Evolutionary conservation across 2,329 filamentous ascomycete species (phyloP).

Genomic region (Decorospora gaudefroyi): DNA sequence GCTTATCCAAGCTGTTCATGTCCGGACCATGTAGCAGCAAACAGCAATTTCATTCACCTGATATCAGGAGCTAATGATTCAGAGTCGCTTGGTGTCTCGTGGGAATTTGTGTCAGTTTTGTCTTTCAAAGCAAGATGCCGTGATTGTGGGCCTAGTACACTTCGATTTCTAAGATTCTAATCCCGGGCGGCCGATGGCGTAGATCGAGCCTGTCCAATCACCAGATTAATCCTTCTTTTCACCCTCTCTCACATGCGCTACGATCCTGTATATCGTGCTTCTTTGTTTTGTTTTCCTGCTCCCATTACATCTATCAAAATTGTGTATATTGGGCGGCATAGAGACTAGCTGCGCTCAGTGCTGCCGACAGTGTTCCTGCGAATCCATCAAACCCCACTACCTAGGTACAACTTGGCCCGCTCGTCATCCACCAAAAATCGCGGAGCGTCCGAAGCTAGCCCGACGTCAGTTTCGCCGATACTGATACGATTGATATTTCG

Average conservation of each 20-base stretch:
- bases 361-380: conserved; percentile 11
- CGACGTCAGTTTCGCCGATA: too few species aligned
- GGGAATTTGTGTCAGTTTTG: conserved; percentile 17
- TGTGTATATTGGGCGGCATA: conserved; percentile 11
- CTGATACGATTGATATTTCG: too few species aligned
- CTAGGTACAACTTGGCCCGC: conserved; percentile 8
- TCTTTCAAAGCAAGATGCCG: conserved; percentile 6
- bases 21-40: background rate
- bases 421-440: conserved; percentile 22
- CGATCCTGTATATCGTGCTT: conserved; percentile 10
- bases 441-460: conserved; percentile 27
- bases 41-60: background rate
- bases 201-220: conserved; percentile 13
- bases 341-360: conserved; percentile 10
- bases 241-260: conserved; percentile 14
- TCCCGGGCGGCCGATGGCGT: conserved; percentile 28
- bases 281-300: background rate
- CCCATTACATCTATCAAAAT: background rate
- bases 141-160: conserved; percentile 26
- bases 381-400: conserved; percentile 18
- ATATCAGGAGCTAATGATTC: conserved; percentile 24
- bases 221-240: conserved; percentile 18
- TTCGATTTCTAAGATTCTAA: conserved; percentile 31
- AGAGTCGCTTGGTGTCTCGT: conserved; percentile 6
- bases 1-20: too few species aligned